These are phyloP conservation scores for Wickerhamiella shivajii DNA, from an alignment of 805 yeast species.

Conservation along the genomic window DNA sequence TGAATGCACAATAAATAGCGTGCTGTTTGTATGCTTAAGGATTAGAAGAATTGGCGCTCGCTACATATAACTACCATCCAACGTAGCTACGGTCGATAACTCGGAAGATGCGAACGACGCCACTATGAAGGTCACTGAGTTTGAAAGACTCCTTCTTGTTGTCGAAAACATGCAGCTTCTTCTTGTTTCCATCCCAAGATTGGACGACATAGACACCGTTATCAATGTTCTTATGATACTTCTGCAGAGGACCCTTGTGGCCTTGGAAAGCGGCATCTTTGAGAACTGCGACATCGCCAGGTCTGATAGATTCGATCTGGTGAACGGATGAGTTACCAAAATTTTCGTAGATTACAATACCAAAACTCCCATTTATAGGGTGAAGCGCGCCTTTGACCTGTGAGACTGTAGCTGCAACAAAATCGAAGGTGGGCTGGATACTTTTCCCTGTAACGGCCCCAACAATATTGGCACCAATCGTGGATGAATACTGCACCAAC, in stretches of 20 bases:
- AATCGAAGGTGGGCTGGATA: conserved; percentile 4
- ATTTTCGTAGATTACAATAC: conserved; percentile 54
- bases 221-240: conserved; percentile 41
- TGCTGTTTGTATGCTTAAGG: too few relatives aligned
- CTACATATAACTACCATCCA: too few relatives aligned
- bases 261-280: conserved; percentile 61
- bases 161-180: conserved; percentile 25
- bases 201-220: conserved; percentile 51
- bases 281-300: conserved; percentile 76
- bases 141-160: conserved; percentile 48
- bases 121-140: conserved; percentile 59
- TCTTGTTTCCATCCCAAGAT: conserved; percentile 60
- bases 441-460: conserved; percentile 30
- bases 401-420: background rate
- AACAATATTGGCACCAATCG: conserved; percentile 39
- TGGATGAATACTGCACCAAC: conserved; percentile 27
- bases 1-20: too few relatives aligned
- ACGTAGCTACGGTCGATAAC: conserved; percentile 58
- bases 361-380: conserved; percentile 24
- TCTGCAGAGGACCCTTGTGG: conserved; percentile 40
- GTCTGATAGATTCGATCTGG: conserved; percentile 46
- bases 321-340: conserved; percentile 34
- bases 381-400: conserved; percentile 6
- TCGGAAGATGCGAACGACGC: conserved; percentile 68
- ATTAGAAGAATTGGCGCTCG: too few relatives aligned